Conservation (phyloP, 768 basidiomycete species). For the Cyclocybe aegerita region DNA sequence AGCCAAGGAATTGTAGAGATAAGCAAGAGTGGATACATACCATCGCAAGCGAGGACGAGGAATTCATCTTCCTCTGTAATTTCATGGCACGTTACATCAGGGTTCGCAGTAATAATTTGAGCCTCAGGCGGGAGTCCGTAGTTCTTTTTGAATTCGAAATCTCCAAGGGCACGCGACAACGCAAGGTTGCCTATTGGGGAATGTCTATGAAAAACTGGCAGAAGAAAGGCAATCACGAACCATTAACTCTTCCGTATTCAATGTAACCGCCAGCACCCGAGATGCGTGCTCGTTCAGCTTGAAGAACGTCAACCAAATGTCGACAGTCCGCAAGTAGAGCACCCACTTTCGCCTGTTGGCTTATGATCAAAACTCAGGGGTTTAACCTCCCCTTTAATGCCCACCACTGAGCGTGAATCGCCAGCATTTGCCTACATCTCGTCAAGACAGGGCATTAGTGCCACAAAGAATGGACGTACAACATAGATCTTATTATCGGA, state of each 20-base stretch:
- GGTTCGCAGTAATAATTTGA: slow-evolving; percentile 94
- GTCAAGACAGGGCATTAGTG: slow-evolving; percentile 12
- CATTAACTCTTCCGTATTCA: slow-evolving; percentile 96
- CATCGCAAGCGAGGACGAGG: slow-evolving; percentile 95
- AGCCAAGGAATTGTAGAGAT: background rate
- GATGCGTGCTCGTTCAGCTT: slow-evolving; percentile 86
- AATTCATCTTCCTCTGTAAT: slow-evolving; percentile 93
- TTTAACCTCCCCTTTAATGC: slow-evolving; percentile 82
- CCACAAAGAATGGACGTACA: slow-evolving; percentile 42
- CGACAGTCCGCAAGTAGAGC: background rate
- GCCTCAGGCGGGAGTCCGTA: slow-evolving; percentile 75
- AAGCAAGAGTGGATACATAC: slow-evolving; percentile 34
- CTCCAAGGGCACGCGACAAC: slow-evolving; percentile 90
- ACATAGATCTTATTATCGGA: slow-evolving; percentile 76
- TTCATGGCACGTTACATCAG: slow-evolving; percentile 83
- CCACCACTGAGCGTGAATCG: slow-evolving; percentile 90
- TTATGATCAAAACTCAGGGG: slow-evolving; percentile 95
- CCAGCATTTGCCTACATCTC: slow-evolving; percentile 88
- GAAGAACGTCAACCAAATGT: slow-evolving; percentile 8
- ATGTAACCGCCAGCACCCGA: slow-evolving; percentile 91
- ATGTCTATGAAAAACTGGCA: slow-evolving; percentile 2
- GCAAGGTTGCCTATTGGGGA: slow-evolving; percentile 81
- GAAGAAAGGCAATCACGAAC: slow-evolving; percentile 37
- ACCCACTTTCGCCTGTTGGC: slow-evolving; percentile 80
- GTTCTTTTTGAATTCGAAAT: slow-evolving; percentile 99